These are phyloP conservation scores for Luffa acutangula DNA, from an alignment of 306 rosid species.

Conservation along the genomic window DNA sequence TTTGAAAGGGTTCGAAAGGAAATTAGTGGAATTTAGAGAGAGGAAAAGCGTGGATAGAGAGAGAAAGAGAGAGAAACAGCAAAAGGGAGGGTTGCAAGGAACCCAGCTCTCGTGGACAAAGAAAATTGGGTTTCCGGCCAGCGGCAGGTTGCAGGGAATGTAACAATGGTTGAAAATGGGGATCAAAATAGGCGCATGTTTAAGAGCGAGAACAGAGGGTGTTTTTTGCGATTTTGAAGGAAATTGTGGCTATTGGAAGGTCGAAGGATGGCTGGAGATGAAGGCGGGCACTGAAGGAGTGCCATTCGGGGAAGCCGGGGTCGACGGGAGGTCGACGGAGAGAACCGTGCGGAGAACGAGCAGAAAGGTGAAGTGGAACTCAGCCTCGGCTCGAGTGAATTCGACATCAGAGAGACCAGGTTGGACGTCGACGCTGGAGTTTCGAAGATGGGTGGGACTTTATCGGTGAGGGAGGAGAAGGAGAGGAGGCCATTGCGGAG, in stretches of 20 bases:
- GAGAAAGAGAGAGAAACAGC: neutral
- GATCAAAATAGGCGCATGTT: conserved; percentile 82
- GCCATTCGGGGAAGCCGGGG: conserved; percentile 93
- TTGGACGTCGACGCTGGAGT: conserved; percentile 61
- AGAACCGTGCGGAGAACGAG: conserved; percentile 88
- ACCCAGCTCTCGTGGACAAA: conserved; percentile 79
- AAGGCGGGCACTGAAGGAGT: conserved; percentile 56
- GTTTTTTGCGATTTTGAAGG: conserved; percentile 74
- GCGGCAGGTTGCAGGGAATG: conserved; percentile 88
- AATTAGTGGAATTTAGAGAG: conserved; percentile 5
- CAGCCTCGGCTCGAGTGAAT: conserved; percentile 88
- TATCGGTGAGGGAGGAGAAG: conserved; percentile 53
- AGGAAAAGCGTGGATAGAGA: neutral
- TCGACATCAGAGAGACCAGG: conserved; percentile 66
- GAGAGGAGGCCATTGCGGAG: conserved; percentile 63
- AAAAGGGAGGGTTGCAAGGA: conserved; percentile 35
- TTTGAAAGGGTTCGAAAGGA: neutral
- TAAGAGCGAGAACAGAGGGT: conserved; percentile 70
- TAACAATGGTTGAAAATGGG: conserved; percentile 95
- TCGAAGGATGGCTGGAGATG: conserved; percentile 77
- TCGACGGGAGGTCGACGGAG: conserved; percentile 84
- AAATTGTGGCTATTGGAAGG: conserved; percentile 89
- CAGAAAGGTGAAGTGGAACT: conserved; percentile 74
- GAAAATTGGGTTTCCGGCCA: conserved; percentile 93
- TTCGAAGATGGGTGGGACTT: conserved; percentile 60